Conservation (phyloP, 1,284 basidiomycete species). For the Ceratobasidium sp. region DNA sequence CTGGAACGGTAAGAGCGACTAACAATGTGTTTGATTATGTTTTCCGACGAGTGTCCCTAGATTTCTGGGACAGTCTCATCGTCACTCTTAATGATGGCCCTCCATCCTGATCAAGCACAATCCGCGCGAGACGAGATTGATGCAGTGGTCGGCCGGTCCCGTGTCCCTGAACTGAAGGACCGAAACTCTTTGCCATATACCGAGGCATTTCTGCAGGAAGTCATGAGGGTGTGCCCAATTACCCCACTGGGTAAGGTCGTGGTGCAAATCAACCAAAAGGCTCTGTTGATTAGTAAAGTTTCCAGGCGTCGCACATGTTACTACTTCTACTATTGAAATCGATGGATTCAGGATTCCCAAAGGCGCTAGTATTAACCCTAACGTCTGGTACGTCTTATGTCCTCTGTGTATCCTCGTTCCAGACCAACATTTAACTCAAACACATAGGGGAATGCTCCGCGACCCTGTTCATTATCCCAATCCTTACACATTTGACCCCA, state of each 20-base stretch:
- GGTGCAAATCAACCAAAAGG: too few species aligned
- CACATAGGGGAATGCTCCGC: constrained; percentile 32
- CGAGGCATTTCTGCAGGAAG: constrained; percentile 41
- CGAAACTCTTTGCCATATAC: constrained; percentile 39
- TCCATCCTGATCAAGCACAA: constrained; percentile 20
- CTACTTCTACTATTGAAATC: neutral
- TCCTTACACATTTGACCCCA: constrained; percentile 35
- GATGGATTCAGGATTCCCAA: constrained; percentile 2
- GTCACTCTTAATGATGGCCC: constrained; percentile 28
- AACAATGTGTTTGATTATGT: too few species aligned
- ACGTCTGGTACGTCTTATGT: neutral
- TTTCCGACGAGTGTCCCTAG: neutral
- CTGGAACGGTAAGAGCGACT: constrained; percentile 3
- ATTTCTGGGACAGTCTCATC: neutral
- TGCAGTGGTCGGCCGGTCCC: constrained; percentile 1
- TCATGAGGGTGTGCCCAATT: constrained; percentile 4
- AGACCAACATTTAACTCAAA: neutral
- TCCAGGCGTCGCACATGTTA: neutral
- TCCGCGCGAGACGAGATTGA: constrained; percentile 26
- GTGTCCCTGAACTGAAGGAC: constrained; percentile 18
- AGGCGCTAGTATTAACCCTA: neutral
- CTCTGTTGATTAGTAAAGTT: neutral
- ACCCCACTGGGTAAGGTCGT: neutral
- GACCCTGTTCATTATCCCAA: constrained; percentile 34
- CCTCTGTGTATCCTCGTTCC: neutral